phyloP scores from a whole-genome alignment of 2,329 filamentous ascomycete genomes.

The Aspergillus nomiae region DNA sequence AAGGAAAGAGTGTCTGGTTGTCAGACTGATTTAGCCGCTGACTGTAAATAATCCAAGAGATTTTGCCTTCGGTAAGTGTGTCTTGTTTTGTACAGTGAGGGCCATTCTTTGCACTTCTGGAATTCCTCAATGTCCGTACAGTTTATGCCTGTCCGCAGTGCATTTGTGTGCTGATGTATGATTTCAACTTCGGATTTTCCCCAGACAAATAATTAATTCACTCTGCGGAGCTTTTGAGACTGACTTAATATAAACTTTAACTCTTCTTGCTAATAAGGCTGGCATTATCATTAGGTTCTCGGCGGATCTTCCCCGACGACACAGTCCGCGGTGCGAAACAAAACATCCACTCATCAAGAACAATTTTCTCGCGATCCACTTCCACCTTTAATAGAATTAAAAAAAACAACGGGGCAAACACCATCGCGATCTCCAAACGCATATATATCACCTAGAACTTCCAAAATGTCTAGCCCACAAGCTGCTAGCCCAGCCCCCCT shows the following conservation, averaged over 20 bases:
- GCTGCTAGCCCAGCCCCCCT: neutral
- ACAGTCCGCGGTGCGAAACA: neutral
- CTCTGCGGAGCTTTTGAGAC: neutral
- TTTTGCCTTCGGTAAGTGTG: neutral
- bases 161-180: neutral
- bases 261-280: neutral
- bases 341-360: neutral
- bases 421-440: neutral
- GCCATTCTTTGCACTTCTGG: neutral
- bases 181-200: neutral
- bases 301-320: neutral
- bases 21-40: no score
- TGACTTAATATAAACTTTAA: neutral
- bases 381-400: neutral
- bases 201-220: neutral
- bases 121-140: neutral
- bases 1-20: no score
- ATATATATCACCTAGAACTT: neutral
- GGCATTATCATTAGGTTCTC: neutral
- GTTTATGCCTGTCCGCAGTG: neutral
- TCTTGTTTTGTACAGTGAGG: neutral
- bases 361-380: neutral
- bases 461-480: neutral
- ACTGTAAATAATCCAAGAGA: neutral
- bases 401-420: no score